phyloP scores from a whole-genome alignment of 163 green algal genomes.

The Botryococcus braunii region DNA sequence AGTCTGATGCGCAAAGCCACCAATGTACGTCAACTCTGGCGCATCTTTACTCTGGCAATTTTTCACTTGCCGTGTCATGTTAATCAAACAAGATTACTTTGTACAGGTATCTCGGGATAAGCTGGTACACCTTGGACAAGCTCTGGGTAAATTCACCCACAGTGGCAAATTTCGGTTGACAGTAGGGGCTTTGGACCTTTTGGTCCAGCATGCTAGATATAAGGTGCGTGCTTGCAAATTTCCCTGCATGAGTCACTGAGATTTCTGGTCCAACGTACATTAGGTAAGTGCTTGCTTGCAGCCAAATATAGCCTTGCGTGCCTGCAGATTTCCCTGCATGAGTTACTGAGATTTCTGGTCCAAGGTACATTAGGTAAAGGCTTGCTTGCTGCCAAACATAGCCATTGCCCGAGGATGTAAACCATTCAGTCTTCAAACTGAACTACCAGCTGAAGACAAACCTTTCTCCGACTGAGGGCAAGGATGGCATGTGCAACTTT shows the following conservation, averaged over 20 bases:
- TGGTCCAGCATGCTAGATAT: slow-evolving; percentile 87
- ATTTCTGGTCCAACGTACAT: no score
- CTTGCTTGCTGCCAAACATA: no score
- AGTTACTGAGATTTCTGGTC: no score
- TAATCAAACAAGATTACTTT: background rate
- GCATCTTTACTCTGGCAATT: background rate
- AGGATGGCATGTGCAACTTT: background rate
- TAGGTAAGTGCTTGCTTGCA: no score
- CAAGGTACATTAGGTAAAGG: no score
- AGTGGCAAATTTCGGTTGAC: slow-evolving; percentile 90
- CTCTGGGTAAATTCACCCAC: slow-evolving; percentile 95
- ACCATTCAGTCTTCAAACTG: background rate
- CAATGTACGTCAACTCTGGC: slow-evolving; percentile 52
- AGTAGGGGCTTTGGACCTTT: slow-evolving; percentile 82
- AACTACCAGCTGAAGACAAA: background rate
- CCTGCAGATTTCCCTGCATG: background rate
- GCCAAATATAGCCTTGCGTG: no score
- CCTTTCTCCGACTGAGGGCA: background rate
- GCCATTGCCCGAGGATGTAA: no score
- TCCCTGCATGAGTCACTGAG: background rate
- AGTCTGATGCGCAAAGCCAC: slow-evolving; percentile 77
- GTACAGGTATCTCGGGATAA: slow-evolving; percentile 83
- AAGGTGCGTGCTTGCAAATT: slow-evolving; percentile 62
- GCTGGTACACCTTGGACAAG: slow-evolving; percentile 78
- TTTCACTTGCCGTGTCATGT: background rate